A percentile compares a stretch with the other conserved stretches of the same genome.
These are phyloP conservation scores for Coemansia sp. DNA, from an alignment of 192 early-diverging fungal genomes.

Conservation along the genomic window DNA sequence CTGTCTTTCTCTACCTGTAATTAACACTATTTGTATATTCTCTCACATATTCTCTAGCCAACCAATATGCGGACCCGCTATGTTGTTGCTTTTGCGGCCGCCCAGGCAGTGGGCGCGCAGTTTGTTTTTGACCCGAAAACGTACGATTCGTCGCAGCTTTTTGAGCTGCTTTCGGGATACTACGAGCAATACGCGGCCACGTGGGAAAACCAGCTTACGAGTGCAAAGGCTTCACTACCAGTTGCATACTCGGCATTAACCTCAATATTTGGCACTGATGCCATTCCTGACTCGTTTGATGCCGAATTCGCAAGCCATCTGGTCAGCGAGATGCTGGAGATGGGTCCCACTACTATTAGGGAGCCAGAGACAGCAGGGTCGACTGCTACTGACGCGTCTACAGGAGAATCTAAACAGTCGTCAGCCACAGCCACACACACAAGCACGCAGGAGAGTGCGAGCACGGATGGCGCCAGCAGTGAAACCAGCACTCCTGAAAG, in stretches of 20 bases:
- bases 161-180: conserved; percentile 22
- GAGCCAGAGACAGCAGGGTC: conserved; percentile 9
- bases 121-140: conserved; percentile 37
- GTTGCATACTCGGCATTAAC: conserved; percentile 30
- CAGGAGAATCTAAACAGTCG: background rate
- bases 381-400: background rate
- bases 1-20: background rate
- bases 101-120: conserved; percentile 13
- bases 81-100: background rate
- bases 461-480: background rate
- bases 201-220: conserved; percentile 26
- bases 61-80: conserved; percentile 7
- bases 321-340: conserved; percentile 28
- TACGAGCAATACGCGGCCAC: conserved; percentile 28
- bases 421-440: background rate
- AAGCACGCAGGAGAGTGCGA: background rate
- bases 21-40: background rate
- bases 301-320: conserved; percentile 30
- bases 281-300: conserved; percentile 32
- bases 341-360: conserved; percentile 31
- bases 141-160: conserved; percentile 29
- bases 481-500: background rate
- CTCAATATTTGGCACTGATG: conserved; percentile 12
- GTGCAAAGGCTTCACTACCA: conserved; percentile 25
- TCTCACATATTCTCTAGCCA: background rate